Evolutionary conservation across 83 land plant species (phyloP).

Genomic region (Picea abies): DNA sequence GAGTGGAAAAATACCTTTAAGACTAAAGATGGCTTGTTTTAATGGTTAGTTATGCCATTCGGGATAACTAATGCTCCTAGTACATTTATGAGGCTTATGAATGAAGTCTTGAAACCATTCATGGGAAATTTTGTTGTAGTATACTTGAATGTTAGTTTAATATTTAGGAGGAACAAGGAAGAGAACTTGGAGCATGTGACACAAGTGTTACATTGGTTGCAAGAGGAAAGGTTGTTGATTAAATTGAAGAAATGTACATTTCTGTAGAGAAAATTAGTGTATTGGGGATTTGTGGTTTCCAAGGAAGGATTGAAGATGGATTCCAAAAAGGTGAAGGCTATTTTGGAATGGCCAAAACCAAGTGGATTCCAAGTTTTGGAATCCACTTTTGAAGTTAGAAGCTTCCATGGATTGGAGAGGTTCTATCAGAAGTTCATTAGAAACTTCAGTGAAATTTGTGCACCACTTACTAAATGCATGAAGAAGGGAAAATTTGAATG

Average conservation of each 20-base stretch:
- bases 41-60: neutral
- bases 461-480: neutral
- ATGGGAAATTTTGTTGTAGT: neutral
- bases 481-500: neutral
- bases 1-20: neutral
- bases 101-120: neutral
- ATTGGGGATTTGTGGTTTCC: neutral
- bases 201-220: neutral
- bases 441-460: neutral
- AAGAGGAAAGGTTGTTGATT: too few relatives aligned
- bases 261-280: neutral
- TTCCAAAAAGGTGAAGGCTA: neutral
- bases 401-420: neutral
- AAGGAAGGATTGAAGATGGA: neutral
- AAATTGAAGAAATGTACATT: neutral
- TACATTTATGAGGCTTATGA: neutral
- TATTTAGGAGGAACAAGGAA: neutral
- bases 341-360: neutral
- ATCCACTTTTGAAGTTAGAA: neutral
- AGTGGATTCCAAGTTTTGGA: too few relatives aligned
- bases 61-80: neutral
- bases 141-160: neutral
- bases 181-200: neutral
- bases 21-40: neutral
- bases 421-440: neutral